These are phyloP conservation scores for Chenopodium berlandieri DNA, from an alignment of 148 eudicot species.

Conservation along the genomic window DNA sequence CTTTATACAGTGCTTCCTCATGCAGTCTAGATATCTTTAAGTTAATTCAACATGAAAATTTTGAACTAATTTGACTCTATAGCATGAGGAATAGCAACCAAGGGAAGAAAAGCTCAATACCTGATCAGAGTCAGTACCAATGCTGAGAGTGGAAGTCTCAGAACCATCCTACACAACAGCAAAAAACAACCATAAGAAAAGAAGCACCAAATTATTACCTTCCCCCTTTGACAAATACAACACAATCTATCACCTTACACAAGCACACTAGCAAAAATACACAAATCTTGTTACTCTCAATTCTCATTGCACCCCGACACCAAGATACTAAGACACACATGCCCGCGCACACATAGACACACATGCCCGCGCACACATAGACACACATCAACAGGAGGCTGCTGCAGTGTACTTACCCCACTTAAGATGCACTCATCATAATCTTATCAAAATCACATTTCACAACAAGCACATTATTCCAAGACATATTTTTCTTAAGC, in stretches of 20 bases:
- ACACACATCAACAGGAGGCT: background rate
- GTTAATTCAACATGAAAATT: background rate
- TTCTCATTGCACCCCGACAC: background rate
- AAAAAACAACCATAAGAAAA: slow-evolving; percentile 1
- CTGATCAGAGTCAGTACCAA: slow-evolving; percentile 42
- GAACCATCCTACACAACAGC: slow-evolving; percentile 26
- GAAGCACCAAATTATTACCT: background rate
- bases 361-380: background rate
- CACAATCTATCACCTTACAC: background rate
- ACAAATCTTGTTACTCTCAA: background rate
- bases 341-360: background rate
- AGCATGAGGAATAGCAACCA: background rate
- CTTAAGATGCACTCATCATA: background rate
- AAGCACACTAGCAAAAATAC: background rate
- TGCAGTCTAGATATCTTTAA: background rate
- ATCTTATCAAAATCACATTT: background rate
- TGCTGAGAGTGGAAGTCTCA: slow-evolving; percentile 35
- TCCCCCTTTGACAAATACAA: background rate
- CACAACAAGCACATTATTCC: background rate
- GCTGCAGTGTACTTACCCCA: background rate
- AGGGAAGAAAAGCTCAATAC: slow-evolving; percentile 23
- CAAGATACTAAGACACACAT: background rate
- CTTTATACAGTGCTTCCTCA: background rate
- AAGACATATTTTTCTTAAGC: background rate
- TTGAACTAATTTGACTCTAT: background rate